Evolutionary conservation across 495 filamentous ascomycete genomes (phyloP).

Genomic region (Trichoderma parareesei): DNA sequence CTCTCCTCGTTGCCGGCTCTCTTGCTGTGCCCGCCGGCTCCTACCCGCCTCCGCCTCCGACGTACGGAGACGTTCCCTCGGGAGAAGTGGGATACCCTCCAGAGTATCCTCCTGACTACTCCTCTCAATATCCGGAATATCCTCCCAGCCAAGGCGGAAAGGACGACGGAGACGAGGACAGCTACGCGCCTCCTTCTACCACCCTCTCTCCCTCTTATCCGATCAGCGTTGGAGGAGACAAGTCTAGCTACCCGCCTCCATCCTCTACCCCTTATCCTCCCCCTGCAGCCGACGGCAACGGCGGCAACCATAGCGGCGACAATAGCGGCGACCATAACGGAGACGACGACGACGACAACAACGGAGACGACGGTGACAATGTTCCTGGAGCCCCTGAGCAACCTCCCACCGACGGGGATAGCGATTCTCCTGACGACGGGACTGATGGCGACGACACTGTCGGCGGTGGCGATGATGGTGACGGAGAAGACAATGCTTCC

Average conservation of each 20-base stretch:
- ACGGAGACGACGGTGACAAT: neutral
- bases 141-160: neutral
- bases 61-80: neutral
- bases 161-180: neutral
- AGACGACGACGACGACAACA: neutral
- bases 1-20: neutral
- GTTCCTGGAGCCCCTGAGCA: no score
- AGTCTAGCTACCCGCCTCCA: no score
- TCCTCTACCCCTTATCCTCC: no score
- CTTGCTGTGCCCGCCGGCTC: neutral
- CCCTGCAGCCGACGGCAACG: neutral
- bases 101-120: neutral
- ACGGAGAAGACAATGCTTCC: neutral
- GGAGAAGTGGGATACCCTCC: neutral
- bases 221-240: neutral
- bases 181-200: neutral
- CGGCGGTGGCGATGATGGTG: neutral
- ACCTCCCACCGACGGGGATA: no score
- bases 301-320: neutral
- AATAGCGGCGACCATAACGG: neutral
- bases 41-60: neutral
- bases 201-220: no score
- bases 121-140: neutral
- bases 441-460: neutral
- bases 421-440: neutral